phyloP scores from a whole-genome alignment of 306 rosid species.

The Castanea sativa region DNA sequence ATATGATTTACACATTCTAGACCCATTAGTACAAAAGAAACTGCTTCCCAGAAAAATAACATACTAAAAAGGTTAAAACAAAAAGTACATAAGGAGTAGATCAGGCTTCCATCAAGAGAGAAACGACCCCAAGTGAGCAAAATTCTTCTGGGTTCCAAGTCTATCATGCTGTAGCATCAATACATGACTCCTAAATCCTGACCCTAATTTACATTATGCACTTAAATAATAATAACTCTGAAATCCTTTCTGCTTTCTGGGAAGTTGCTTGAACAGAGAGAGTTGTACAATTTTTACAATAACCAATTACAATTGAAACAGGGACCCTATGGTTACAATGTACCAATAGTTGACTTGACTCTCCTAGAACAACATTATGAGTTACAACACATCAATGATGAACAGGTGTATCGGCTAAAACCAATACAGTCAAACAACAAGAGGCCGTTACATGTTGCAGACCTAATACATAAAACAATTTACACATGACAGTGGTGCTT shows the following conservation, averaged over 20 bases:
- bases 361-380: slow-evolving; percentile 10
- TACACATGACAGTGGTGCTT: slow-evolving; percentile 3
- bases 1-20: background rate
- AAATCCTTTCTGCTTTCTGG: slow-evolving; percentile 6
- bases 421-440: slow-evolving; percentile 13
- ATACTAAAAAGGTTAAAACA: background rate
- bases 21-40: slow-evolving; percentile 10
- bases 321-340: background rate
- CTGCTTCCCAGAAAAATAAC: background rate
- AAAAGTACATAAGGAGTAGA: slow-evolving; percentile 5
- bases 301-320: slow-evolving; percentile 20
- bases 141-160: background rate
- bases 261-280: slow-evolving; percentile 16
- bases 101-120: background rate
- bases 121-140: background rate
- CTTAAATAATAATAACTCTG: background rate
- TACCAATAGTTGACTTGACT: background rate
- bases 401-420: background rate
- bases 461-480: slow-evolving; percentile 21
- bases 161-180: slow-evolving; percentile 1
- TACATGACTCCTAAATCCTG: background rate
- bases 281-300: slow-evolving; percentile 1
- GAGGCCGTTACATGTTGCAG: slow-evolving; percentile 18
- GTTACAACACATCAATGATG: slow-evolving; percentile 14
- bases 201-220: slow-evolving; percentile 8